These are phyloP conservation scores for Hanseniaspora lachancei DNA, from an alignment of 805 yeast genomes.

Conservation along the genomic window DNA sequence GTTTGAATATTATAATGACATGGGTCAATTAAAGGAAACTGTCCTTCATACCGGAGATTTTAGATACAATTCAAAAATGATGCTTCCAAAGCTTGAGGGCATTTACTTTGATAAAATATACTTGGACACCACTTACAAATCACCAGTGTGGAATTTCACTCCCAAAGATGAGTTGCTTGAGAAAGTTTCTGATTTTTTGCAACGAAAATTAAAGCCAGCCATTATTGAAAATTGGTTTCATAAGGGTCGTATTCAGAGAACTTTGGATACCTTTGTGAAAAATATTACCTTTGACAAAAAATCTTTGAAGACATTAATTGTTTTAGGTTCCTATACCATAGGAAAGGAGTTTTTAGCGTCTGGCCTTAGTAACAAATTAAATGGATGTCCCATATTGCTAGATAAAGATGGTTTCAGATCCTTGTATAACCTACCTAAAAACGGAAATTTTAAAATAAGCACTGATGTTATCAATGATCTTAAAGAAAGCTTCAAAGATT, in stretches of 20 bases:
- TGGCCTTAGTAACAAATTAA: slow-evolving; percentile 33
- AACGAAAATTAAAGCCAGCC: background rate
- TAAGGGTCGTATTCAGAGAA: slow-evolving; percentile 11
- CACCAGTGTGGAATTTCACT: slow-evolving; percentile 25
- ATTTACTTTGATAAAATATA: slow-evolving; percentile 47
- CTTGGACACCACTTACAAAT: slow-evolving; percentile 72
- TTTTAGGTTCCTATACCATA: slow-evolving; percentile 80
- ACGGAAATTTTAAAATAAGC: slow-evolving; percentile 12
- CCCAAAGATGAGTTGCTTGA: slow-evolving; percentile 20
- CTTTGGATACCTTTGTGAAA: slow-evolving; percentile 13
- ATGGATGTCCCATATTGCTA: slow-evolving; percentile 7
- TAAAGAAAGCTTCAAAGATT: slow-evolving; percentile 10
- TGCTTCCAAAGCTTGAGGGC: slow-evolving; percentile 17
- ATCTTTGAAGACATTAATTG: slow-evolving; percentile 33
- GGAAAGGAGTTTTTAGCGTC: slow-evolving; percentile 85
- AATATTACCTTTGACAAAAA: slow-evolving; percentile 15
- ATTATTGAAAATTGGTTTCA: background rate
- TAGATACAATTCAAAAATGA: slow-evolving; percentile 44
- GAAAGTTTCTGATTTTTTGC: slow-evolving; percentile 13
- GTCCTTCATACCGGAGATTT: slow-evolving; percentile 89
- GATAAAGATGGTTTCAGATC: slow-evolving; percentile 9
- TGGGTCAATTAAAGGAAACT: slow-evolving; percentile 23
- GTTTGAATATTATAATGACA: slow-evolving; percentile 34
- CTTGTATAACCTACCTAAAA: background rate
- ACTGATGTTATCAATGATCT: slow-evolving; percentile 20